phyloP scores from a whole-genome alignment of 345 rosid genomes.

The Linum tenue region DNA sequence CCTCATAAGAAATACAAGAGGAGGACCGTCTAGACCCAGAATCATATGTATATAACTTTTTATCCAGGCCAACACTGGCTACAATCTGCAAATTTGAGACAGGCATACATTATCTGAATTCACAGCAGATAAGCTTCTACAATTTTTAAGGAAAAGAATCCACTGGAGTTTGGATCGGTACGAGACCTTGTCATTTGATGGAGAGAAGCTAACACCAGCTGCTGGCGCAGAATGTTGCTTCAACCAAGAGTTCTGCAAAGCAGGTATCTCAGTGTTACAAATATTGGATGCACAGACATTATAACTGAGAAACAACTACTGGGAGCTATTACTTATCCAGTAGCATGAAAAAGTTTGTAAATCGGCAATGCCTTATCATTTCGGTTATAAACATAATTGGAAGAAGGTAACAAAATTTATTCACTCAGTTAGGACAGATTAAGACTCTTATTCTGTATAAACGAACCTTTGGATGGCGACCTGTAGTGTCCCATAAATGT shows the following conservation, averaged over 20 bases:
- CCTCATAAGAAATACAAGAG: constrained; percentile 67
- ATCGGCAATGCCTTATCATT: not conserved
- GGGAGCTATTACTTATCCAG: not conserved
- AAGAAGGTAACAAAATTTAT: too few species aligned
- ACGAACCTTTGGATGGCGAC: constrained; percentile 80
- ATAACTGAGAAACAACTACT: not conserved
- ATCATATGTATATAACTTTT: constrained; percentile 83
- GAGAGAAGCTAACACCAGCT: constrained; percentile 92
- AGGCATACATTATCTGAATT: constrained; percentile 6
- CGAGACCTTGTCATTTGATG: constrained; percentile 86
- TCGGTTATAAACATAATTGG: not conserved
- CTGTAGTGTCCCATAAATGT: constrained; percentile 92
- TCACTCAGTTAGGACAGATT: too few species aligned
- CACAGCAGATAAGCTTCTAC: constrained; percentile 5
- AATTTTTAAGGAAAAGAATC: not conserved
- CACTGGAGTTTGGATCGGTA: constrained; percentile 2
- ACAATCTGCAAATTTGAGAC: constrained; percentile 45
- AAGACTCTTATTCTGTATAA: not conserved
- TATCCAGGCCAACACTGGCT: constrained; percentile 92
- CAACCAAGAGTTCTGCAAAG: constrained; percentile 73
- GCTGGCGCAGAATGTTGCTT: constrained; percentile 97
- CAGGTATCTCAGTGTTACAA: constrained; percentile 11
- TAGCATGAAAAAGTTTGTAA: not conserved
- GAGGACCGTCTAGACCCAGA: constrained; percentile 73
- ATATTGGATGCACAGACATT: not conserved